Evolutionary conservation across 345 rosid species (phyloP), one percentile per base, ranked within the genome.

Genomic region (Erodium maritimum): DNA sequence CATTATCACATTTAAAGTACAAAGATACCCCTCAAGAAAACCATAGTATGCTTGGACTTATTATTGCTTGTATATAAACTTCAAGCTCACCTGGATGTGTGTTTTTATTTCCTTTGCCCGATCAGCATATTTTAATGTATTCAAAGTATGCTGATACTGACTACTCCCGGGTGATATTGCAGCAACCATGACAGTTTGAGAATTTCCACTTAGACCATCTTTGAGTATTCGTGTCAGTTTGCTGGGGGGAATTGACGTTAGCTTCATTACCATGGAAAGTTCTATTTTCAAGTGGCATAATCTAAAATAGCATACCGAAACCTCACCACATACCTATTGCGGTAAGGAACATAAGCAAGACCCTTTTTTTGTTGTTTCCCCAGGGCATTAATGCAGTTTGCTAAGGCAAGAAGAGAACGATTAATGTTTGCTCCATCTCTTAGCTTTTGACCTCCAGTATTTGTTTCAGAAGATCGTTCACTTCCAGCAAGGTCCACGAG

Each of bases 401-500:
- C 98, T 68, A 88, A 73, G 56, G 98, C 96, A 63, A 89, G 90
- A 69, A 88, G 96, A 6, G 96, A 88, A 25, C 94, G 86, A 64
- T 88, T 88, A 24, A 89, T 91, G 52, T 88, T 91, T 52, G 95
- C 98, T 57, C 98, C 98, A 78, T 88, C 98, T 61, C 96, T 86
- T 59, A 91, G 79, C 78, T 91, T 91, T 69, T 84, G 88, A 59
- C 96, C 98, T 23, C 86, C 91, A 56, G 70, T 84, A 68, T 91
- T 91, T 23, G 96, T 84, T 76, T 91, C 98, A 56, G 96, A 82
- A 57, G 98, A 93, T 71, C 96, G 78, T 76, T 91, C 98, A 77
- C 96, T 91, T 45, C 98, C 96, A 64, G 98, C 98, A 72, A 91
- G 98, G 77, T 91, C 98, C 55, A 91, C 98, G 67, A 91, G 98